Conservation (phyloP, 139 green algal species). For the Micromonas pusilla region DNA sequence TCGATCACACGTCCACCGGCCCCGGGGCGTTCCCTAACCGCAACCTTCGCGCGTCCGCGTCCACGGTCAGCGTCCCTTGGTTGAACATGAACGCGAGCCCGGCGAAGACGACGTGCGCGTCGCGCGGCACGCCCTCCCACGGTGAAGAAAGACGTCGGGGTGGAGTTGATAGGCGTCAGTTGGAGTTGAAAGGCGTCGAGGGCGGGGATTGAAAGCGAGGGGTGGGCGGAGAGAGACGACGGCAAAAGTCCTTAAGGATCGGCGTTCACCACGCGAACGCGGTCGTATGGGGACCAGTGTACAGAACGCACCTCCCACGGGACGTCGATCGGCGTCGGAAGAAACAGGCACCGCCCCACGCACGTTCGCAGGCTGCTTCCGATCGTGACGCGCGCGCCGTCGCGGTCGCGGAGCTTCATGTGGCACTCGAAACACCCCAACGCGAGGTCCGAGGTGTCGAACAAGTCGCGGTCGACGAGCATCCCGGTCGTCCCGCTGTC, state of each 20-base stretch:
- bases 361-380: constrained; percentile 1
- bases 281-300: too few species aligned
- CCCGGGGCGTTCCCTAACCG: background rate
- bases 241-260: too few species aligned
- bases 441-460: background rate
- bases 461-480: constrained; percentile 11
- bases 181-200: too few species aligned
- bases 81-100: constrained; percentile 5
- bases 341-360: constrained; percentile 1
- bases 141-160: too few species aligned
- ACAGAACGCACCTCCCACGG: constrained; percentile 13
- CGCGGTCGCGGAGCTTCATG: background rate
- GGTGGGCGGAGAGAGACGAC: too few species aligned
- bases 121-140: background rate
- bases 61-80: constrained; percentile 2
- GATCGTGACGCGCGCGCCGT: background rate
- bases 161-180: too few species aligned
- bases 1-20: too few species aligned
- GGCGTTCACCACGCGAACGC: too few species aligned
- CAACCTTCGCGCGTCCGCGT: constrained; percentile 24
- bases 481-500: constrained; percentile 22
- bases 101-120: constrained; percentile 15
- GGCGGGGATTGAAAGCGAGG: too few species aligned
- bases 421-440: background rate
- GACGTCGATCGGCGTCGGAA: constrained; percentile 5